A percentile compares a stretch with the other conserved stretches of the same genome.
These are phyloP conservation scores for Tephrocybe sp. DNA, from an alignment of 768 basidiomycete genomes.

Conservation along the genomic window DNA sequence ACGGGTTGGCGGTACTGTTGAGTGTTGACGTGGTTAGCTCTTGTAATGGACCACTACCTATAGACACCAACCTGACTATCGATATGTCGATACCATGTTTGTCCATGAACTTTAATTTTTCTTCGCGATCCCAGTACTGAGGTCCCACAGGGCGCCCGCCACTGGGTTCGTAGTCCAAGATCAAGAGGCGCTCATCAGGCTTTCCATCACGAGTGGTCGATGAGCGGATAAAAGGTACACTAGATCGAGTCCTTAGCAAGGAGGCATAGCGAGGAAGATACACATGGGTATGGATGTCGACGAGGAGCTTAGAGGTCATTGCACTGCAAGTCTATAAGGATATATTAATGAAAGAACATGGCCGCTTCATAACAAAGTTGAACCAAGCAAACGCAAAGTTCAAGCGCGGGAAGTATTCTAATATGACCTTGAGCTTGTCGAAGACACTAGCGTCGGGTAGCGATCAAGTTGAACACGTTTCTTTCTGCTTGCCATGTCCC, in stretches of 20 bases:
- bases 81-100: constrained; percentile 77
- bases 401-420: not conserved
- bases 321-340: constrained; percentile 4
- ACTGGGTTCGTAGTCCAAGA: constrained; percentile 77
- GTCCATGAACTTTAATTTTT: constrained; percentile 86
- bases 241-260: constrained; percentile 59
- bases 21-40: not conserved
- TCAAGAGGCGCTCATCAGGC: constrained; percentile 67
- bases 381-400: constrained; percentile 20
- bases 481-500: constrained; percentile 6
- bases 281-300: constrained; percentile 87
- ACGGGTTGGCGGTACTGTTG: constrained; percentile 80
- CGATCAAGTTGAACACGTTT: not conserved
- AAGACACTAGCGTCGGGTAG: not conserved
- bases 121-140: constrained; percentile 76
- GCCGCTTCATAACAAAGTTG: not conserved
- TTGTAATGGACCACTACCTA: not conserved
- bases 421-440: not conserved
- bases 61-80: constrained; percentile 61
- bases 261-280: constrained; percentile 79
- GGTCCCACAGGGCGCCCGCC: constrained; percentile 78
- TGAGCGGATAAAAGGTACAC: constrained; percentile 65
- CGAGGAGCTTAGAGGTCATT: constrained; percentile 38
- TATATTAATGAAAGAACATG: constrained; percentile 1
- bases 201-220: constrained; percentile 40